Evolutionary conservation across 495 filamentous ascomycete species (phyloP).

Genomic region (Acidiella bohemica): DNA sequence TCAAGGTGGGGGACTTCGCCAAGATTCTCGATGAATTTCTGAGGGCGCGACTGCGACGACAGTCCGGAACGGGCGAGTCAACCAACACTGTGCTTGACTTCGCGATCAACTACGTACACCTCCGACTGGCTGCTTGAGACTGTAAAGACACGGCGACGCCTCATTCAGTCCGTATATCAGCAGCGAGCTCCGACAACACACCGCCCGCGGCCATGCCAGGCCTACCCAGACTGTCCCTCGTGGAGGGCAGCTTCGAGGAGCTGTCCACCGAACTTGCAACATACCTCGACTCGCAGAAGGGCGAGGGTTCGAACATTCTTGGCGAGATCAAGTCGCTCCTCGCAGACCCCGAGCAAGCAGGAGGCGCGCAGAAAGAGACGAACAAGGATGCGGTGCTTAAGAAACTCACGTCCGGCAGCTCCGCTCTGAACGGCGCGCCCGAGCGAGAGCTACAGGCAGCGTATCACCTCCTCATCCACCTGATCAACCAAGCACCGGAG

Average conservation of each 20-base stretch:
- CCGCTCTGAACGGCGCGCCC: conserved; percentile 60
- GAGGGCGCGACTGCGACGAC: too few species aligned
- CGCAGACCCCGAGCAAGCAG: conserved; percentile 8
- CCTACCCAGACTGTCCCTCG: conserved; percentile 48
- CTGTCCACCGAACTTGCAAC: conserved; percentile 77
- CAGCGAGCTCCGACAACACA: neutral
- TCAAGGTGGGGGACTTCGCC: too few species aligned
- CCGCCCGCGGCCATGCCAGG: conserved; percentile 24
- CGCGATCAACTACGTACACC: too few species aligned
- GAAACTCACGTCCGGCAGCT: conserved; percentile 65
- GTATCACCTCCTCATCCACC: conserved; percentile 91
- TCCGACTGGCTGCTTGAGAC: too few species aligned
- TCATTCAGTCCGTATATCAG: neutral
- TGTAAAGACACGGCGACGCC: too few species aligned
- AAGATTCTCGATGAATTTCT: too few species aligned
- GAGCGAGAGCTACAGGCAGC: conserved; percentile 94
- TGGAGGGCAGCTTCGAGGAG: conserved; percentile 83
- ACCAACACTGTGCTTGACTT: too few species aligned
- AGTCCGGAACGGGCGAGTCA: too few species aligned
- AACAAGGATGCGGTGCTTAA: conserved; percentile 58
- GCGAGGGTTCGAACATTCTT: conserved; percentile 43
- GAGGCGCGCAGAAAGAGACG: conserved; percentile 43
- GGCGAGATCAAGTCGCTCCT: conserved; percentile 62
- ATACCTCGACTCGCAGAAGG: conserved; percentile 56
- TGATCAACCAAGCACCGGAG: conserved; percentile 70